phyloP scores from a whole-genome alignment of 2,329 filamentous ascomycete species.

The Basipetospora chlamydospora region DNA sequence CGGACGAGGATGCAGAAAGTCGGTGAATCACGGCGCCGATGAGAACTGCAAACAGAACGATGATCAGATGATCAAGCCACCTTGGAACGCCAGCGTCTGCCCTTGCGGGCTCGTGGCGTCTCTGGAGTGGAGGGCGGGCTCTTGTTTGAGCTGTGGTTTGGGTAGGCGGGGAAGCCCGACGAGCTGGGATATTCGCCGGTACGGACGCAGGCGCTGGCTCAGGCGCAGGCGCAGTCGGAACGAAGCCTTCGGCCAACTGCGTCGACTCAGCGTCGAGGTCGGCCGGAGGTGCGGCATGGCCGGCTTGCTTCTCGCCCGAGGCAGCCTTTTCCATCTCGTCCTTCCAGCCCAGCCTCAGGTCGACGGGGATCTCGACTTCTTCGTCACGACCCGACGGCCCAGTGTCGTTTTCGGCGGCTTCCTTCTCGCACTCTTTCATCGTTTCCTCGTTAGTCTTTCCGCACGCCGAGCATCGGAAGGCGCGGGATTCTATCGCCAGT shows the following conservation, averaged over 20 bases:
- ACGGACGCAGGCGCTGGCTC: no score
- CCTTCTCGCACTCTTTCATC: constrained; percentile 53
- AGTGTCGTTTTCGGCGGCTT: constrained; percentile 23
- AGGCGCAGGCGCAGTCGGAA: constrained; percentile 30
- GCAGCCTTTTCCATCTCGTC: constrained; percentile 47
- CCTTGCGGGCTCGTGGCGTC: not conserved
- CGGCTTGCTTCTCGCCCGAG: not conserved
- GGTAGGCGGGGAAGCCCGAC: not conserved
- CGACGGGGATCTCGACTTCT: constrained; percentile 37
- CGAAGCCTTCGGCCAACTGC: constrained; percentile 42
- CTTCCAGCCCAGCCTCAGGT: constrained; percentile 53
- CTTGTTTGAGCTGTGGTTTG: not conserved
- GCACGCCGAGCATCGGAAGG: constrained; percentile 58
- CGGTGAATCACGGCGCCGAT: constrained; percentile 2
- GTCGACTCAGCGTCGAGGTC: constrained; percentile 27
- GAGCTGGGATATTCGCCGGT: no score
- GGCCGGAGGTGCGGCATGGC: no score
- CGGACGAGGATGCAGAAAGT: not conserved
- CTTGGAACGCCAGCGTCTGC: not conserved
- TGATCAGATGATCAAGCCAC: constrained; percentile 4
- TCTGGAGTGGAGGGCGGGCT: no score
- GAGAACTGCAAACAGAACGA: constrained; percentile 2
- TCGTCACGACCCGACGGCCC: constrained; percentile 14
- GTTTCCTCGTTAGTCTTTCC: constrained; percentile 59
- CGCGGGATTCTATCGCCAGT: constrained; percentile 51